Evolutionary conservation across 176 grass and related monocot genomes (phyloP).

Genomic region (Phragmites australis): DNA sequence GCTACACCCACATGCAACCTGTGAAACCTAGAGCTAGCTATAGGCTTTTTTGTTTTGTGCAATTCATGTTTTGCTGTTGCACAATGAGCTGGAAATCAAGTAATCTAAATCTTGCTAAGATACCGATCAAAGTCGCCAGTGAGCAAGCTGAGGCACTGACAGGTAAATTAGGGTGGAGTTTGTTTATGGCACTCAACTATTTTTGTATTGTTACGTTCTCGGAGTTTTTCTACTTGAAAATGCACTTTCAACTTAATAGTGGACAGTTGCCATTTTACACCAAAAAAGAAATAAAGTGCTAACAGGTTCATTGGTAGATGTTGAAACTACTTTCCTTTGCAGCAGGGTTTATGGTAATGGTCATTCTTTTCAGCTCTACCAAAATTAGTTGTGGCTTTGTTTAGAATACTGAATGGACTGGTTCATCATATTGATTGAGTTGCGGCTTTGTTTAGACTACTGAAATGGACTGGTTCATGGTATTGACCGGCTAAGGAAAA

Average conservation of each 20-base stretch:
- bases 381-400: background rate
- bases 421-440: background rate
- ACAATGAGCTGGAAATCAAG: constrained; percentile 19
- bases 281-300: background rate
- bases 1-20: constrained; percentile 34
- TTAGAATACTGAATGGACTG: background rate
- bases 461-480: background rate
- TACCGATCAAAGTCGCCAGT: background rate
- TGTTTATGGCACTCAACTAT: background rate
- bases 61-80: constrained; percentile 27
- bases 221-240: background rate
- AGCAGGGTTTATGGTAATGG: too few species aligned
- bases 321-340: background rate
- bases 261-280: background rate
- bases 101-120: background rate
- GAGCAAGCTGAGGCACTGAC: background rate
- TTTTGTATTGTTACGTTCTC: too few species aligned
- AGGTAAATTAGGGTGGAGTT: background rate
- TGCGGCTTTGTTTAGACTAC: background rate
- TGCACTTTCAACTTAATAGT: background rate
- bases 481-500: too few species aligned
- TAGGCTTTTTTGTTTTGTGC: constrained; percentile 35
- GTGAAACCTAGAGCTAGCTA: constrained; percentile 7
- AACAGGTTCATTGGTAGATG: background rate
- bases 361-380: too few species aligned